Percentiles rank a stretch among this genome's conserved stretches.
These are phyloP conservation scores for Myxozyma kluyveri DNA, from an alignment of 805 yeast genomes.

Conservation along the genomic window DNA sequence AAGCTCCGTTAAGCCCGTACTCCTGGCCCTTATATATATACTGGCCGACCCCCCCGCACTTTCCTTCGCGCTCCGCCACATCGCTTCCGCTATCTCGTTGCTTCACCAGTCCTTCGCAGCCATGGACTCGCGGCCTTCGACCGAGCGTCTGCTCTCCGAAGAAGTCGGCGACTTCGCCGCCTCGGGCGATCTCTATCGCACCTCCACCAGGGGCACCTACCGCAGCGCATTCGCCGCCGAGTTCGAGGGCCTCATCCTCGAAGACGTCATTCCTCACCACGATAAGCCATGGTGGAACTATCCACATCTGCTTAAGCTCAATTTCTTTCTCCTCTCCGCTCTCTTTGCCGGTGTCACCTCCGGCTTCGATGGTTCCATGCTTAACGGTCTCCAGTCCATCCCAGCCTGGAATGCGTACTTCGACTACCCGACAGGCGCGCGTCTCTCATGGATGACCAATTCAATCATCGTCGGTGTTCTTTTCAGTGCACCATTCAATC, in stretches of 20 bases:
- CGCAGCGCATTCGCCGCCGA: neutral
- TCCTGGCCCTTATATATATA: too few species aligned
- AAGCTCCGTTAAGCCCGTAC: too few species aligned
- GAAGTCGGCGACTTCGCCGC: too few species aligned
- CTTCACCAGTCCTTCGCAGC: too few species aligned
- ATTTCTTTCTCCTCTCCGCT: conserved; percentile 42
- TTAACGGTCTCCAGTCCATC: conserved; percentile 52
- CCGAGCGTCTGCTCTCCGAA: too few species aligned
- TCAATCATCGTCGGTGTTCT: conserved; percentile 47
- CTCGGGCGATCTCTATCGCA: too few species aligned
- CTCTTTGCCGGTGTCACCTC: conserved; percentile 49
- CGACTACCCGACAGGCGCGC: conserved; percentile 41
- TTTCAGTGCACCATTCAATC: conserved; percentile 29
- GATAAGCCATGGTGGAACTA: conserved; percentile 41
- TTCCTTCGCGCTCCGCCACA: too few species aligned
- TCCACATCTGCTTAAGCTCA: conserved; percentile 43
- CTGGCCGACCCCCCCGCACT: too few species aligned
- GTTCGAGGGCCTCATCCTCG: conserved; percentile 12
- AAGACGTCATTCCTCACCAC: conserved; percentile 31
- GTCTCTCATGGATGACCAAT: conserved; percentile 44
- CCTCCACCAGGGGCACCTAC: too few species aligned
- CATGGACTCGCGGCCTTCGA: too few species aligned
- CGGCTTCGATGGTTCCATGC: conserved; percentile 50
- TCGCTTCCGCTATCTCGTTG: too few species aligned
- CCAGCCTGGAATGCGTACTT: conserved; percentile 44